Conservation (phyloP, 2,329 filamentous ascomycete genomes). For the Calycina herbarum region DNA sequence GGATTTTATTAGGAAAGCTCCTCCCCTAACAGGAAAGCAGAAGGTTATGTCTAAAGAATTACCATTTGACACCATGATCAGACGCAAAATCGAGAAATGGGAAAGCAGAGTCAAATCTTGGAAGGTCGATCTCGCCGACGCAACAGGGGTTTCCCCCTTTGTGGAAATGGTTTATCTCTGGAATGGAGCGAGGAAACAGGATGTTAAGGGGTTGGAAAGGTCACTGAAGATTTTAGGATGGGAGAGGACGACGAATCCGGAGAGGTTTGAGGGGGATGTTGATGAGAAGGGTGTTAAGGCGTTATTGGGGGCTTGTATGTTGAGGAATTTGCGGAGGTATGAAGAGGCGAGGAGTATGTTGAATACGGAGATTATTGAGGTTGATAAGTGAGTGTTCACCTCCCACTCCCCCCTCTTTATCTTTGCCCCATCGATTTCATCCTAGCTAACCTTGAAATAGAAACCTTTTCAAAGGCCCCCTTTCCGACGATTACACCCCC, state of each 20-base stretch:
- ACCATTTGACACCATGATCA: slow-evolving; percentile 84
- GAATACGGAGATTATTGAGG: slow-evolving; percentile 59
- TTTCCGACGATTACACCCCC: slow-evolving; percentile 68
- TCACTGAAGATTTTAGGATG: slow-evolving; percentile 65
- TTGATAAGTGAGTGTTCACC: slow-evolving; percentile 57
- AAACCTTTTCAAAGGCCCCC: slow-evolving; percentile 55
- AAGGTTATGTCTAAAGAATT: slow-evolving; percentile 86
- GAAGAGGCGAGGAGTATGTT: slow-evolving; percentile 67
- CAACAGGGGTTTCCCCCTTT: slow-evolving; percentile 75
- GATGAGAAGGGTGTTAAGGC: slow-evolving; percentile 66
- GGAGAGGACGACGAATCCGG: slow-evolving; percentile 53
- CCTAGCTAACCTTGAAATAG: slow-evolving; percentile 39
- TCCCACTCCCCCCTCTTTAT: not conserved
- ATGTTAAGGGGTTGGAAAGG: slow-evolving; percentile 59
- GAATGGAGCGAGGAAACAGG: slow-evolving; percentile 86
- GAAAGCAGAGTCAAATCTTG: slow-evolving; percentile 70
- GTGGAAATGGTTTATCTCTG: slow-evolving; percentile 94
- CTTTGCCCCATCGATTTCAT: not conserved
- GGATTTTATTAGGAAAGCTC: slow-evolving; percentile 69
- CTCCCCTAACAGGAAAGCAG: slow-evolving; percentile 77
- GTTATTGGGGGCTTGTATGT: slow-evolving; percentile 64
- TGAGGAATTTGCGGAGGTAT: slow-evolving; percentile 62
- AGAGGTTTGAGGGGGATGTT: slow-evolving; percentile 51
- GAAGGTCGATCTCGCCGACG: slow-evolving; percentile 71
- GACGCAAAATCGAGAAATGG: slow-evolving; percentile 86